Base-by-base conservation (phyloP, 1,139 yeast species). In the Arxiozyma bovina region DNA sequence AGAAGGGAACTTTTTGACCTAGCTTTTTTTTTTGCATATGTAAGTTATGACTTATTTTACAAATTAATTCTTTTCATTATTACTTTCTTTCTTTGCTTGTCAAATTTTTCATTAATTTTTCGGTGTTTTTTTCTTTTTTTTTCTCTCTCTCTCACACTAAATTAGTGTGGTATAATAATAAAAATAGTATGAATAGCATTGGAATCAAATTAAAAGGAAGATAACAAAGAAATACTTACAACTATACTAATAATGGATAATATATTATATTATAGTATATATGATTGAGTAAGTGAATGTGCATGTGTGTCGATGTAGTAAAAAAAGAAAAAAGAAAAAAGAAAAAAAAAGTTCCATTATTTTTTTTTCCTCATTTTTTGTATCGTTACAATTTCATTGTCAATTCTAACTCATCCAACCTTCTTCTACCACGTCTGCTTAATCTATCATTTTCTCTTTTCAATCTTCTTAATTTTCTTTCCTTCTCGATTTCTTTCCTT, bases 401-500 rank as follows among this genome's bases (percentile, higher is more conserved):
- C 7, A 53, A 50, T 21, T 56, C 58, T 57, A 80, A 66, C 59
- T 81, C 86, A 61, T 82, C 87, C 59, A 81, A 72, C 64, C 84
- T 77, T 69, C 83, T 79, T 49, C 76, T 73, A 6, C 75, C 72
- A 55, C 80, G 74, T 63, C 82, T 75, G 54, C 76, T 74, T 48
- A 70, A 64, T 43, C 74, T 75, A 51, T 76, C 80, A 27, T 89
- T 83, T 68, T 94, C 99, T 70, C 99, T 82, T 74, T 94, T 91
- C 65, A 90, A 77, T 67, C 99, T 82, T 70, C 99, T 81, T 58
- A 89, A 79, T 66, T 87, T 89, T 70, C 99, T 80, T 61, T 91
- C 97, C 65, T 96, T 83, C 71, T 94, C 99, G 61, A 91, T 89
- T 67, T 93, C 98, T 59, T 98, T 80, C 72, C 87, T 86, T 67